A percentile compares a stretch with the other conserved stretches of the same genome.
Conservation (phyloP, 306 rosid genomes). For the Rosa persica region DNA sequence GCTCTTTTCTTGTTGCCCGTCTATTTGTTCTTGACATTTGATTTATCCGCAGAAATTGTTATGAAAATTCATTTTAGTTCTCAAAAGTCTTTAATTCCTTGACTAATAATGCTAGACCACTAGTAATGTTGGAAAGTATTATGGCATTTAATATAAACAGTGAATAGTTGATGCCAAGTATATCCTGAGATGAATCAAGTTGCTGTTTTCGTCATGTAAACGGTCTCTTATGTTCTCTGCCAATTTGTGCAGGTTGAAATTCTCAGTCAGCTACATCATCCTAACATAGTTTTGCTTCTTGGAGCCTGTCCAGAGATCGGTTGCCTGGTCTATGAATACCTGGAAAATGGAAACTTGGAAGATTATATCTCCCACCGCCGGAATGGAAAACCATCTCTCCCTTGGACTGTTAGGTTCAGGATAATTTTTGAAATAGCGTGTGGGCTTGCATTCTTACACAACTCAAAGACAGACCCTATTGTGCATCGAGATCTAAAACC, state of each 20-base stretch:
- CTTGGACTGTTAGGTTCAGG: constrained; percentile 75
- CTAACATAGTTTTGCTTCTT: constrained; percentile 76
- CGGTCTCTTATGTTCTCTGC: constrained; percentile 18
- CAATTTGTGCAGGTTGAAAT: constrained; percentile 69
- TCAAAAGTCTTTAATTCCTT: not conserved
- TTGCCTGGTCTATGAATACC: constrained; percentile 79
- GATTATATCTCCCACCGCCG: constrained; percentile 47
- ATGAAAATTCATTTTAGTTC: not conserved
- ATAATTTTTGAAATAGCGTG: constrained; percentile 77
- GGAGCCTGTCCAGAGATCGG: constrained; percentile 95
- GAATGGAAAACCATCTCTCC: constrained; percentile 63
- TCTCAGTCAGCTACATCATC: constrained; percentile 92
- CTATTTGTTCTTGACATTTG: not conserved
- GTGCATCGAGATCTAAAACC: constrained; percentile 97
- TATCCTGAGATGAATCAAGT: constrained; percentile 15
- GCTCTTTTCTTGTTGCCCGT: not conserved
- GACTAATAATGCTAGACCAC: not conserved
- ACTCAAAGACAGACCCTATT: constrained; percentile 76
- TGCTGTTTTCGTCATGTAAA: constrained; percentile 11
- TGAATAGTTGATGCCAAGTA: not conserved
- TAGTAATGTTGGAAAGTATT: not conserved
- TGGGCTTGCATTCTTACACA: constrained; percentile 85
- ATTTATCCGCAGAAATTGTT: not conserved
- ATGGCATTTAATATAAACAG: not conserved
- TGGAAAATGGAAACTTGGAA: constrained; percentile 91